Conservation (phyloP, 2,329 filamentous ascomycete species). For the Fonsecaea monophora region DNA sequence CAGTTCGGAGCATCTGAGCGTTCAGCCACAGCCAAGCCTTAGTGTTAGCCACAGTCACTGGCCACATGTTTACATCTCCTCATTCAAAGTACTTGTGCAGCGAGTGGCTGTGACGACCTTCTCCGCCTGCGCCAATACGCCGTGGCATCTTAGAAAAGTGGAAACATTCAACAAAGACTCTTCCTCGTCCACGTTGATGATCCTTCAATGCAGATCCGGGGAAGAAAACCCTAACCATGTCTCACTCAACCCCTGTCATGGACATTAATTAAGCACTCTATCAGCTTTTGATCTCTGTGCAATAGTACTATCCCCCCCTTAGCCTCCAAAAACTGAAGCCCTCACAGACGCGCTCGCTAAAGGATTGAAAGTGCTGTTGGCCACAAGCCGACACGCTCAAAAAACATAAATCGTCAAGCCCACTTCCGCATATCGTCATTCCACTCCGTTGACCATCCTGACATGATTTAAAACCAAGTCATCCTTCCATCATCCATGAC, state of each 20-base stretch:
- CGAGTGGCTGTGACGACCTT: conserved; percentile 7
- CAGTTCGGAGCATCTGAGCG: too few species aligned
- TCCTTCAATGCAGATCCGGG: conserved; percentile 18
- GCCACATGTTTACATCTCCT: conserved; percentile 18
- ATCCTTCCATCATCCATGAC: conserved; percentile 24
- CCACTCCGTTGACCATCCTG: conserved; percentile 19
- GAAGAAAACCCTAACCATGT: not conserved
- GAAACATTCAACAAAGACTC: not conserved
- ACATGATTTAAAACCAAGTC: conserved; percentile 26
- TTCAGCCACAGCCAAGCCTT: too few species aligned
- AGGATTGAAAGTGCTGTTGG: conserved; percentile 36
- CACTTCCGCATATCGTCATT: conserved; percentile 28
- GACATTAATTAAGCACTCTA: conserved; percentile 24
- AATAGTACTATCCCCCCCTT: conserved; percentile 17
- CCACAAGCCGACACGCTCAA: conserved; percentile 28
- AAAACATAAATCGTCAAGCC: conserved; percentile 37
- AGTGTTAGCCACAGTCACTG: not conserved
- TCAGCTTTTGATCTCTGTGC: conserved; percentile 23
- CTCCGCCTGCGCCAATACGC: not conserved
- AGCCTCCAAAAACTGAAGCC: conserved; percentile 15
- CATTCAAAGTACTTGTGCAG: too few species aligned
- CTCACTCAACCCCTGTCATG: conserved; percentile 1
- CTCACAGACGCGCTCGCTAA: conserved; percentile 31
- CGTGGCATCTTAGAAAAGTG: conserved; percentile 10
- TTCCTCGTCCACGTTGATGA: not conserved